Evolutionary conservation across 2,329 filamentous ascomycete genomes (phyloP), one percentile per base, ranked within the genome.

Genomic region (Thelonectria olida): DNA sequence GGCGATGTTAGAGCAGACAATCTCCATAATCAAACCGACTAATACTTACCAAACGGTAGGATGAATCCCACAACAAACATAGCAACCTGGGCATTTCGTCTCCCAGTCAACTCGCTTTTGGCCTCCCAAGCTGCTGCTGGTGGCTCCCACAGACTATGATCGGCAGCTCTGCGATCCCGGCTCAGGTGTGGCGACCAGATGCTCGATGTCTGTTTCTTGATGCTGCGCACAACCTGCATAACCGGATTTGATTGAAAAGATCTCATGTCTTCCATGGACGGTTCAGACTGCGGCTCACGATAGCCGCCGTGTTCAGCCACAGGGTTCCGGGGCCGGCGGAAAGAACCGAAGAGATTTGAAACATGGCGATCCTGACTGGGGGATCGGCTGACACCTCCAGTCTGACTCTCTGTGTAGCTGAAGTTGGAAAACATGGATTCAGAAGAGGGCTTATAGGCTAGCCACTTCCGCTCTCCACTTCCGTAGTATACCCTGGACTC

Each of bases 31-130:
- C 5, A 12, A 8, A 13, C 8, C 19, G 20, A n/a, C n/a, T n/a
- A 15, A 2, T 6, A 76, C 87, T 77, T 79, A 90, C 88, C 82
- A 62, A 93, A 84, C 6, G 92, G 93, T 71, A 93, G 87, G 47
- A 95, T 79, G 72, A 96, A 96, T 22, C 93, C 93, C 47, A 90
- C 41, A 56, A 89, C 87, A 77, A 96, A 96, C 49, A 92, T 80
- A 53, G 90, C 80, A 27, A 95, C 84, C 75, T 96, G 93, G 47
- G 88, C 79, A 72, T 94, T 94, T 63, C 91, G 85, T 64, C 86
- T 85, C 51, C 88, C 89, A 64, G 90, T 82, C 4, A 87, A 72
- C 15, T 85, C 83, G 34, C 85, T 86, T 38, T 88, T 86, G 3
- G 85, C 78, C 9, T 85, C 85, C 77, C 89, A 91, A 61, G 88